Evolutionary conservation across 345 rosid species (phyloP).

Genomic region (Barbarea vulgaris): DNA sequence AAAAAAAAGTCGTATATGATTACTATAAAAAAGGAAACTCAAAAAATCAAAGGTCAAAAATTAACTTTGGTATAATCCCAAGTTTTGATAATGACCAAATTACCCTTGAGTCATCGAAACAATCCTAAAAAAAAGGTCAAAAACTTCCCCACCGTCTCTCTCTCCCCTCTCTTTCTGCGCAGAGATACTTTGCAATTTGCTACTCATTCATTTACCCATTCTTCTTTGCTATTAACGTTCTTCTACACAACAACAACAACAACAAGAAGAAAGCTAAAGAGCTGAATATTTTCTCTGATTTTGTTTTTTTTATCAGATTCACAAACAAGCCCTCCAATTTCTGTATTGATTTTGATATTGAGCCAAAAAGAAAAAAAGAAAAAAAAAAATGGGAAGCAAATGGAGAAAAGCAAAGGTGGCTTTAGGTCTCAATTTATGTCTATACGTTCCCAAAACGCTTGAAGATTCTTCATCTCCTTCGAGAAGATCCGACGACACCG

Average conservation of each 20-base stretch:
- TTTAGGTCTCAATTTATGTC: slow-evolving; percentile 72
- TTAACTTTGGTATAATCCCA: slow-evolving; percentile 44
- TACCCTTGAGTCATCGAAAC: slow-evolving; percentile 36
- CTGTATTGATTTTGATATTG: not conserved
- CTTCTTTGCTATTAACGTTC: slow-evolving; percentile 1
- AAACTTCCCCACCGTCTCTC: slow-evolving; percentile 41
- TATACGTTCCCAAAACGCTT: slow-evolving; percentile 59
- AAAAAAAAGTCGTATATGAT: slow-evolving; percentile 42
- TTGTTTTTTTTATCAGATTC: slow-evolving; percentile 1
- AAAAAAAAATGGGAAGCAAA: slow-evolving; percentile 58
- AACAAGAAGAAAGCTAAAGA: not conserved
- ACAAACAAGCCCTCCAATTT: not conserved
- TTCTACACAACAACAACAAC: not conserved
- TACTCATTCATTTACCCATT: slow-evolving; percentile 20
- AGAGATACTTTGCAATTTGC: slow-evolving; percentile 26
- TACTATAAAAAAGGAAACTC: not conserved
- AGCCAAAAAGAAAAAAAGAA: not conserved
- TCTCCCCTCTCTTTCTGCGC: slow-evolving; percentile 28
- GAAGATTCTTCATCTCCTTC: slow-evolving; percentile 48
- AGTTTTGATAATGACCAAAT: slow-evolving; percentile 33
- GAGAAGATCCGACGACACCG: slow-evolving; percentile 51
- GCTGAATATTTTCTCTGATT: not conserved
- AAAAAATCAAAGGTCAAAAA: slow-evolving; percentile 43
- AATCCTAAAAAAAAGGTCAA: slow-evolving; percentile 44
- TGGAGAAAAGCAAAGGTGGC: slow-evolving; percentile 84